Base-by-base conservation (phyloP, 1,284 basidiomycete species). In the Leucoagaricus sp. region DNA sequence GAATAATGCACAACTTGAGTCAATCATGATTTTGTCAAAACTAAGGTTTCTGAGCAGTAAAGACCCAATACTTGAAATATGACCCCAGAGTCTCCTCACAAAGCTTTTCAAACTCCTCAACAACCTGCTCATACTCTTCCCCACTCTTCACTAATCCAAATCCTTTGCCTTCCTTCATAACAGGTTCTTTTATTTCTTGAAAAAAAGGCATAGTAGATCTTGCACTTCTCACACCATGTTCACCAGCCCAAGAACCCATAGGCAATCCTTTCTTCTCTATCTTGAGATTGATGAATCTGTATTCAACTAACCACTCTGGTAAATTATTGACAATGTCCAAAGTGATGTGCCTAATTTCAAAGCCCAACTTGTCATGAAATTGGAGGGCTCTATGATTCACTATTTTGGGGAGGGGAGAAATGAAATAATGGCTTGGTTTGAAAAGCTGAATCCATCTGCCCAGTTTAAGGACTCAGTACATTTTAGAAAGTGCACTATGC, bases 371-470 rank as follows among this genome's bases (percentile, higher is more conserved):
- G 36, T 53, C 29, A 17, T 42, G 40, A 13, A 46, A 15, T n/a
- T 23, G 23, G 17, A 44, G 10, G 6, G 15, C 31, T 12, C 8
- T 33, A n/a, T 53, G 51, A 7, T 34, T n/a, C 4, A 2, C 13
- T 19, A 53, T n/a, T 15, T 19, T 34, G 7, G 46, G 21, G 1
- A 7, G 10, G 1, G 52, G 52, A 8, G 52, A 46, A 25, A 25
- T 34, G 25, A 53, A 17, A 15, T 29, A 38, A 31, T 4, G 1
- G 3, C 1, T 13, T 19, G 28, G 46, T 48, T 48, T 29, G 46
- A 48, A 31, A 15, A 48, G 13, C 33, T 48, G 46, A 31, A 48
- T 51, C 58, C 58, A 60, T 9, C 55, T 51, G 5, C 58, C 58
- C 1, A 55, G 58, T 7, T 45, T 44, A 7, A 56, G 25, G n/a